Percentiles rank a stretch among this genome's conserved stretches.
phyloP scores from a whole-genome alignment of 768 basidiomycete genomes.

The Phlegmacium glaucopus region DNA sequence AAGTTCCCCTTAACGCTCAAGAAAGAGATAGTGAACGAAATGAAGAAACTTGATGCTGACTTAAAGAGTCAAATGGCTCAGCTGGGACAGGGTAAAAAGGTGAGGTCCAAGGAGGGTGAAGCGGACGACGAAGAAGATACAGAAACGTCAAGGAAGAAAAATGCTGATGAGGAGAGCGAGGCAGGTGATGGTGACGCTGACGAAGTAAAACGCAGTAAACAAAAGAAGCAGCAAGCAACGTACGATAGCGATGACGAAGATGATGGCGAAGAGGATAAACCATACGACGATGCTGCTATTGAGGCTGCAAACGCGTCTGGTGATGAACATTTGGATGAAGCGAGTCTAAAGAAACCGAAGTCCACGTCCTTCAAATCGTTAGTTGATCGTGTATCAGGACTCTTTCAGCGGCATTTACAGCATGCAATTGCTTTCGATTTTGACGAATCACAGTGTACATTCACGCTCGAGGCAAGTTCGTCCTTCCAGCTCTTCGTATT shows the following conservation, averaged over 20 bases:
- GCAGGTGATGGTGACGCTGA: conserved; percentile 82
- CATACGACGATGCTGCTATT: conserved; percentile 54
- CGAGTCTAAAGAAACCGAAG: conserved; percentile 22
- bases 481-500: background rate
- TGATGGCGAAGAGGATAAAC: conserved; percentile 37
- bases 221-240: conserved; percentile 68
- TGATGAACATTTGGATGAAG: conserved; percentile 34
- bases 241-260: conserved; percentile 74
- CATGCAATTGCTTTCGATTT: conserved; percentile 76
- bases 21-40: conserved; percentile 81
- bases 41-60: conserved; percentile 82
- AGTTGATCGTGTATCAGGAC: conserved; percentile 40
- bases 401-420: conserved; percentile 56
- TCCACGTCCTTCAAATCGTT: conserved; percentile 35
- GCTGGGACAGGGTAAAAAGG: conserved; percentile 75
- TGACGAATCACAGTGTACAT: conserved; percentile 60
- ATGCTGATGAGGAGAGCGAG: conserved; percentile 69
- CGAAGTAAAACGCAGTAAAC: conserved; percentile 68
- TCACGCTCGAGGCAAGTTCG: conserved; percentile 76
- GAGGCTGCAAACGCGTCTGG: conserved; percentile 62
- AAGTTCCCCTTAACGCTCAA: conserved; percentile 80
- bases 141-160: conserved; percentile 32
- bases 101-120: conserved; percentile 41
- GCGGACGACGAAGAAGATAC: conserved; percentile 56
- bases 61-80: conserved; percentile 75